Conservation (phyloP, 306 rosid genomes). For the Biancaea sappan region DNA sequence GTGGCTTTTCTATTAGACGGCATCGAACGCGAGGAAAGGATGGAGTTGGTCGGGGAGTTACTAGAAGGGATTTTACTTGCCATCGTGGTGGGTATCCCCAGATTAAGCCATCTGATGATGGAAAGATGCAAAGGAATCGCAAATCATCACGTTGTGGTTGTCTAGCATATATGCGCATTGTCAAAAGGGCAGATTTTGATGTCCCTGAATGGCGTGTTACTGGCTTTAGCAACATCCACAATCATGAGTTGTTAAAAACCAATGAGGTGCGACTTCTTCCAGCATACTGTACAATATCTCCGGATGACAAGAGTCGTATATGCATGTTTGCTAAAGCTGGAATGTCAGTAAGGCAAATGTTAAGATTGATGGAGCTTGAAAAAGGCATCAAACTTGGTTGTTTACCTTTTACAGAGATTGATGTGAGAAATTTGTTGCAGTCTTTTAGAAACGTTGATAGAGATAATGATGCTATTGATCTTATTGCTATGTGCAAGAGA, state of each 20-base stretch:
- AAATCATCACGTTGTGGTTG: constrained; percentile 87
- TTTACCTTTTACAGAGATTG: constrained; percentile 77
- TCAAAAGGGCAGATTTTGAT: constrained; percentile 74
- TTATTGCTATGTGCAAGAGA: constrained; percentile 79
- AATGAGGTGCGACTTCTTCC: constrained; percentile 69
- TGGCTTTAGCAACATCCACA: constrained; percentile 81
- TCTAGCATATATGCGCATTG: constrained; percentile 83
- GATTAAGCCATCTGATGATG: constrained; percentile 77
- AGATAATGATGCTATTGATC: constrained; percentile 85
- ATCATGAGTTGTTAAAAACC: constrained; percentile 73
- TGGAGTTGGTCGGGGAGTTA: constrained; percentile 89
- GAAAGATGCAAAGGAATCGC: constrained; percentile 83
- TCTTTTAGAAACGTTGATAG: constrained; percentile 78
- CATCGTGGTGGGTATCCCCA: constrained; percentile 91
- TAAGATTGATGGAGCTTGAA: constrained; percentile 86
- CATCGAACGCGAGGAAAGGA: constrained; percentile 91
- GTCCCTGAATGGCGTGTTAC: constrained; percentile 93
- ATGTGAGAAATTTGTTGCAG: constrained; percentile 77
- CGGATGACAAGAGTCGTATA: constrained; percentile 86
- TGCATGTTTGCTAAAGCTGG: constrained; percentile 93
- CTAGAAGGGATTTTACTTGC: constrained; percentile 87
- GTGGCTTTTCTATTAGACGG: constrained; percentile 84
- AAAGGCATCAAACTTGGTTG: constrained; percentile 87
- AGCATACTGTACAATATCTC: constrained; percentile 66
- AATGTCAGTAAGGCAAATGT: constrained; percentile 91